phyloP scores from a whole-genome alignment of 805 yeast genomes.

The Teunomyces tritomae region DNA sequence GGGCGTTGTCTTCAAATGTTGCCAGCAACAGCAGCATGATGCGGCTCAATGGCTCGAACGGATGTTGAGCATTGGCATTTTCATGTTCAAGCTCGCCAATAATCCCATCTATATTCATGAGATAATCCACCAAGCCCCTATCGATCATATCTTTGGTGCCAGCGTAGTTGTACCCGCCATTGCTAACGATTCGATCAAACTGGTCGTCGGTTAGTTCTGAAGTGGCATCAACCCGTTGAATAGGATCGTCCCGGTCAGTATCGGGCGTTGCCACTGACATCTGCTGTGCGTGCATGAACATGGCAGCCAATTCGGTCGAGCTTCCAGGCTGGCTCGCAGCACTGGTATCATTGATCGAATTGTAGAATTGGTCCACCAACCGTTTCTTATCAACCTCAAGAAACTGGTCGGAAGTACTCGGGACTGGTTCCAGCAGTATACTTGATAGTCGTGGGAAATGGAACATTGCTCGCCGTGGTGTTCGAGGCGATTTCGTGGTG shows the following conservation, averaged over 20 bases:
- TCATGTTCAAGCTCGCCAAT: constrained; percentile 12
- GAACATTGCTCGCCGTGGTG: not conserved
- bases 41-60: constrained; percentile 6
- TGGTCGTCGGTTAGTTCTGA: constrained; percentile 9
- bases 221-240: not conserved
- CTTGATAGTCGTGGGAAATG: not conserved
- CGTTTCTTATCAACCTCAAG: constrained; percentile 25
- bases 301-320: not conserved
- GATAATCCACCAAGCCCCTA: constrained; percentile 24
- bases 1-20: not conserved
- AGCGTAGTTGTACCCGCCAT: constrained; percentile 20
- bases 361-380: constrained; percentile 42
- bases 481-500: not conserved
- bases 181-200: constrained; percentile 13
- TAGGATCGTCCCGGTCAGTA: not conserved
- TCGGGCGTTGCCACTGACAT: not conserved
- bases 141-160: constrained; percentile 15
- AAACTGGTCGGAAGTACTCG: not conserved
- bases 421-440: not conserved
- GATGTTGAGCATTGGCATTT: not conserved
- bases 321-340: not conserved
- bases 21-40: constrained; percentile 3
- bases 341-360: constrained; percentile 17
- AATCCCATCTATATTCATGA: constrained; percentile 27
- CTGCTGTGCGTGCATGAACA: constrained; percentile 1